phyloP scores from a whole-genome alignment of 2,329 filamentous ascomycete genomes.

The Scedosporium apiospermum region DNA sequence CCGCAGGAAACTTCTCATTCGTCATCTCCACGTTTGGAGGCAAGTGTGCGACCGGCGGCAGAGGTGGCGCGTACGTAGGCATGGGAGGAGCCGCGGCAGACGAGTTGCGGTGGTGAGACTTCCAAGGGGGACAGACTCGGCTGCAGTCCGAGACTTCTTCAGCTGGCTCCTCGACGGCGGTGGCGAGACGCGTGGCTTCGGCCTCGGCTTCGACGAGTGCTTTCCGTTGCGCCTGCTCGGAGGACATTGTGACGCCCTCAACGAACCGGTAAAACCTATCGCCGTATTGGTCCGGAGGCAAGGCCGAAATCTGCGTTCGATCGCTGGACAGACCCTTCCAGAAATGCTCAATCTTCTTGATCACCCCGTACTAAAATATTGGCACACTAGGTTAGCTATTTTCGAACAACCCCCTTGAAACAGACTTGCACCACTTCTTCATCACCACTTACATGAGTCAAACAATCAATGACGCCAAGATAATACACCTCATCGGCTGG shows the following conservation, averaged over 20 bases:
- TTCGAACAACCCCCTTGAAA: background rate
- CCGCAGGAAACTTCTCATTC: conserved; percentile 21
- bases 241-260: conserved; percentile 78
- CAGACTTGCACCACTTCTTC: no score
- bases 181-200: conserved; percentile 48
- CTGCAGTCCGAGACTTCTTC: conserved; percentile 21
- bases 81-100: conserved; percentile 30
- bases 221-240: conserved; percentile 65
- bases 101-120: conserved; percentile 20
- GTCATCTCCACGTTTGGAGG: conserved; percentile 41
- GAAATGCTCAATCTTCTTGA: conserved; percentile 94
- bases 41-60: conserved; percentile 23
- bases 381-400: conserved; percentile 4
- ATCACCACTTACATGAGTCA: conserved; percentile 69
- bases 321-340: conserved; percentile 88
- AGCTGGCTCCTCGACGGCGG: conserved; percentile 18
- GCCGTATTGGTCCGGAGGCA: conserved; percentile 83
- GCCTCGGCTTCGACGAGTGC: conserved; percentile 47
- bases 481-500: conserved; percentile 94
- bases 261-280: conserved; percentile 93
- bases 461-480: conserved; percentile 93
- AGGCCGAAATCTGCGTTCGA: conserved; percentile 80
- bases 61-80: conserved; percentile 35
- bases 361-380: conserved; percentile 64
- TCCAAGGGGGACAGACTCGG: conserved; percentile 27